Evolutionary conservation across 768 basidiomycete genomes (phyloP), one percentile per base, ranked within the genome.

Genomic region (Kwoniella botswanensis): DNA sequence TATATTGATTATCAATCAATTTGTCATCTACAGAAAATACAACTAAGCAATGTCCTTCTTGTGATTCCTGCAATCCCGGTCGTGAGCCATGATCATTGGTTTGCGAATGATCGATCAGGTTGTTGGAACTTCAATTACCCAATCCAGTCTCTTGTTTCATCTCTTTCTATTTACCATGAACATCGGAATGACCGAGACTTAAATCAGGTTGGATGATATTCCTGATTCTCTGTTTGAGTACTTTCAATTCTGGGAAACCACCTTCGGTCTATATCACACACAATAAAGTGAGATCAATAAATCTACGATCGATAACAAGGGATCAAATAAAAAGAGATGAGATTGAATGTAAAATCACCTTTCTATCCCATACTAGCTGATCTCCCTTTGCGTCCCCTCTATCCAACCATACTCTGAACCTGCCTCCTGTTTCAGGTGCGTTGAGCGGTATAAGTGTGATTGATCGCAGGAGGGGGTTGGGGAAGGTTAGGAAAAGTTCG

Each of bases 401-500:
- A 13, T 82, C 85, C 44, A 97, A 83, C 95, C 95, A 98, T 24
- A 97, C 89, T 21, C 95, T 89, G 83, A 98, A 98, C 55, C 94
- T 87, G 53, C 95, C 95, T 24, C 90, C 91, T 17, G 94, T 92
- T 68, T 95, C 94, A 18, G 92, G 90, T 21, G 88, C 80, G 76
- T 89, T 92, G 64, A 90, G 86, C 21, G 95, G 94, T 21, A 92
- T 82, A 56, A 96, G 85, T 12, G 89, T 88, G 65, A 95, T 89
- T 56, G 87, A 86, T 57, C 86, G 86, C 65, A 97, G 84, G 0
- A 85, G 79, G 0, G 93, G 93, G 29, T 92, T 88, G 12, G 93
- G 91, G 83, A 98, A 98, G 0, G 95, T 97, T 44, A 96, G 84
- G 75, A 94, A 88, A 17, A 98, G 87, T 76, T 97, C 95, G 0